These are phyloP conservation scores for Neopestalotiopsis sp. DNA, from an alignment of 2,329 filamentous ascomycete species.

Conservation along the genomic window DNA sequence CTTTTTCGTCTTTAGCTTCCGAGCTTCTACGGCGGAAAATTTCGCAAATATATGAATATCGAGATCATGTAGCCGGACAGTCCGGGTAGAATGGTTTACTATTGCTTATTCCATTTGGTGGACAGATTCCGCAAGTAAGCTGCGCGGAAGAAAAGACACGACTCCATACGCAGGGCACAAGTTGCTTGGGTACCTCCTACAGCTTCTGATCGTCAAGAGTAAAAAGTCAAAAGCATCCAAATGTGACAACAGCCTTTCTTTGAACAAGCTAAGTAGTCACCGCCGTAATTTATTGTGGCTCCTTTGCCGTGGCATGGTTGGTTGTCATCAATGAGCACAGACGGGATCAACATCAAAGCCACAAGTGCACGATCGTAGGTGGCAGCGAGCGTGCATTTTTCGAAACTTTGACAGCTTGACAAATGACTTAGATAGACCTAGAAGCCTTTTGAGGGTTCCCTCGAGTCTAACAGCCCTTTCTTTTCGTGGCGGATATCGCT, in stretches of 20 bases:
- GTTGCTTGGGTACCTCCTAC: too few relatives aligned
- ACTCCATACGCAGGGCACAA: too few relatives aligned
- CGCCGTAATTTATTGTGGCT: neutral
- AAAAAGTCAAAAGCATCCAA: neutral
- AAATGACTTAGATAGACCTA: neutral
- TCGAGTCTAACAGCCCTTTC: neutral
- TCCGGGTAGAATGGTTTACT: too few relatives aligned
- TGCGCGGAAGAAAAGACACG: too few relatives aligned
- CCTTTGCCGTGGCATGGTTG: neutral
- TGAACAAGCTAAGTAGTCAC: neutral
- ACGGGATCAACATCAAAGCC: conserved; percentile 2
- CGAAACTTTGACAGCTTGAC: neutral
- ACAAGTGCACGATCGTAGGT: neutral
- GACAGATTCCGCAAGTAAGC: too few relatives aligned
- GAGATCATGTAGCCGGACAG: too few relatives aligned
- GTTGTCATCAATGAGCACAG: neutral
- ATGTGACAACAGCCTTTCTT: neutral
- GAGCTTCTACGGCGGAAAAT: too few relatives aligned
- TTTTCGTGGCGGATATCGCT: neutral
- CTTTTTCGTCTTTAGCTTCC: too few relatives aligned
- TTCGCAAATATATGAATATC: too few relatives aligned
- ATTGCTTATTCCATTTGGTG: too few relatives aligned
- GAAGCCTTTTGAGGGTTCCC: neutral
- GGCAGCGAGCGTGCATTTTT: neutral
- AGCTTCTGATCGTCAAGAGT: too few relatives aligned